Conservation (phyloP, 768 basidiomycete genomes). For the Lactarius indigo region DNA sequence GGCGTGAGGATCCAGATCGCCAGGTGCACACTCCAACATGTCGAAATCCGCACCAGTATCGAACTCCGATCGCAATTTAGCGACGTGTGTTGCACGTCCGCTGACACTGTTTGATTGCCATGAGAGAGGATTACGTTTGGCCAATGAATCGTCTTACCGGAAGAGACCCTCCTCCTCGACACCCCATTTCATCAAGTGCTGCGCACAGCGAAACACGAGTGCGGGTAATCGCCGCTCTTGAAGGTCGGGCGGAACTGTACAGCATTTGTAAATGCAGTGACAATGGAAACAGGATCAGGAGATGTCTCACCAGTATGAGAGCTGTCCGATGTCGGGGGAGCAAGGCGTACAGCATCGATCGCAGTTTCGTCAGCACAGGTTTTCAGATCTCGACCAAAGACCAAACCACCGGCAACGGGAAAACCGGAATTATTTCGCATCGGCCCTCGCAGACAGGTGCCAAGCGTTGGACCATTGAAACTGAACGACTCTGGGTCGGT, state of each 20-base stretch:
- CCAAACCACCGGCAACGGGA: slow-evolving; percentile 43
- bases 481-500: slow-evolving; percentile 45
- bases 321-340: slow-evolving; percentile 11
- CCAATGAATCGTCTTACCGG: slow-evolving; percentile 48
- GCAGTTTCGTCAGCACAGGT: slow-evolving; percentile 56
- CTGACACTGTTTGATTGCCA: slow-evolving; percentile 53
- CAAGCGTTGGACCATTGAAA: slow-evolving; percentile 47
- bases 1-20: slow-evolving; percentile 91
- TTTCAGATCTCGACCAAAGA: slow-evolving; percentile 64
- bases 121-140: slow-evolving; percentile 7
- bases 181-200: slow-evolving; percentile 80
- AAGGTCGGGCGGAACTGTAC: slow-evolving; percentile 10
- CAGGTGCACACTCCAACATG: slow-evolving; percentile 69
- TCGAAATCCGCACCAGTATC: slow-evolving; percentile 88
- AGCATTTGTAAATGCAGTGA: slow-evolving; percentile 1
- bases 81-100: slow-evolving; percentile 78
- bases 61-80: slow-evolving; percentile 73
- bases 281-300: slow-evolving; percentile 14
- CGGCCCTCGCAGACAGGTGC: slow-evolving; percentile 55
- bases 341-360: slow-evolving; percentile 32
- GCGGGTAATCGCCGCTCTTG: slow-evolving; percentile 53
- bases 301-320: slow-evolving; percentile 9
- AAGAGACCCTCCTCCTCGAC: slow-evolving; percentile 85
- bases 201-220: slow-evolving; percentile 74
- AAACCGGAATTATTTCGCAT: slow-evolving; percentile 36